Evolutionary conservation across 352 stramenopile genomes (phyloP).

Genomic region (Pythium myriotylum): DNA sequence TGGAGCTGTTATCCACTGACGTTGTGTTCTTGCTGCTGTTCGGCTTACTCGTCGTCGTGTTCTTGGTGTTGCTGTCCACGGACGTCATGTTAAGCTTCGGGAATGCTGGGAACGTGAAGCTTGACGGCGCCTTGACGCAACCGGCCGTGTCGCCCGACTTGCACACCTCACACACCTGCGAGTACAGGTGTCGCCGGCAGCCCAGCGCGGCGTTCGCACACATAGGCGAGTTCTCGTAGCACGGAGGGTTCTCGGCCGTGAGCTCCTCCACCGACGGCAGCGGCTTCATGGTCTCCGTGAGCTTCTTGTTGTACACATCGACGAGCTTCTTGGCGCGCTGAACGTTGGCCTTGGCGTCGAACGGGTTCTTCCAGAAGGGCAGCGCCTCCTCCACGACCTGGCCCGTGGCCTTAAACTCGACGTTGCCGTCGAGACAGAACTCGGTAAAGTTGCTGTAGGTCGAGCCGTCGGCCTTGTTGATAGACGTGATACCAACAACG

Average conservation of each 20-base stretch:
- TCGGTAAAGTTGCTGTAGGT: conserved; percentile 33
- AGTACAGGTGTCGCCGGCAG: conserved; percentile 61
- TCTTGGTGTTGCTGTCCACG: no score
- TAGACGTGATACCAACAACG: conserved; percentile 66
- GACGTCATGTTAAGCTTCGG: conserved; percentile 19
- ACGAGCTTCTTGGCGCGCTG: conserved; percentile 50
- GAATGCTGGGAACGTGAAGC: conserved; percentile 52
- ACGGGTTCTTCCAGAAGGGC: conserved; percentile 61
- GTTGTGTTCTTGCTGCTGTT: no score
- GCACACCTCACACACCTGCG: conserved; percentile 68
- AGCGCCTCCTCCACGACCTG: conserved; percentile 38
- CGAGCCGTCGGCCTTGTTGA: conserved; percentile 14
- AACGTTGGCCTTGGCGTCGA: conserved; percentile 41
- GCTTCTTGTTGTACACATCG: conserved; percentile 52
- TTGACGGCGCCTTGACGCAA: conserved; percentile 38
- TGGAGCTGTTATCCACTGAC: no score
- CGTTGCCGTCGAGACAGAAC: conserved; percentile 49
- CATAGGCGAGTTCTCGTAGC: conserved; percentile 62
- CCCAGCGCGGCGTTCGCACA: conserved; percentile 48
- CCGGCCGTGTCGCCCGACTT: conserved; percentile 14
- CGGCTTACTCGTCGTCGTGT: no score
- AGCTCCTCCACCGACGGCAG: conserved; percentile 50
- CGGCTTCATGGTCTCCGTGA: conserved; percentile 22
- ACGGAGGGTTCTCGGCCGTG: conserved; percentile 54
- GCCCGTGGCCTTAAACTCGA: conserved; percentile 52